Evolutionary conservation across 2,329 filamentous ascomycete genomes (phyloP), one percentile per base, ranked within the genome.

Genomic region (Diaporthe sp.): DNA sequence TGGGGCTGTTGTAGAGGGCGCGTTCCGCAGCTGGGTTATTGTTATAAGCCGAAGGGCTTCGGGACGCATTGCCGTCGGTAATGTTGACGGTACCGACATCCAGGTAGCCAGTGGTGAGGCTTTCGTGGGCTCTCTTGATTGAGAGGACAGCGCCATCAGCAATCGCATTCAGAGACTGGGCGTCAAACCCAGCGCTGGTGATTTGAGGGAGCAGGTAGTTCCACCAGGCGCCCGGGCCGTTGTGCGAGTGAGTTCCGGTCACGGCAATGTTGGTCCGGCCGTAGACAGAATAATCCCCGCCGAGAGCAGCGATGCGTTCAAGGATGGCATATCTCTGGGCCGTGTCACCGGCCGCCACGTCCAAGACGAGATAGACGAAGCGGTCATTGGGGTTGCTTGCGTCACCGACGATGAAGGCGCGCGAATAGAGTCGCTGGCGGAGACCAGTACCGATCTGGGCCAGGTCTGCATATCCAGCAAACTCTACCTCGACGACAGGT

Each of bases 131-230:
- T 72, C 94, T 88, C 81, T 93, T 88, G 78, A 98, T 95, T 1
- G 96, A 97, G 1, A 95, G 86, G 1, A 98, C 82, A 1, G 95
- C 93, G 1, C 96, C 96, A 79, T 97, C 92, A 0, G 98, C 95
- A 77, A 98, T 95, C 39, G 96, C 95, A 78, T 93, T 90, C 81
- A 98, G 98, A 80, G 94, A 97, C 83, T 97, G 94, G 80, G 92
- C 92, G 84, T 95, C 90, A 80, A 98, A 98, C 0, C 96, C 96
- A 75, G 94, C 89, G 80, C 92, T 96, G 0, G 96, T 97, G 78
- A 98, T 94, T 82, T 98, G 96, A 10, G 96, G 96, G 8, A 98
- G 88, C 13, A 98, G 89, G 82, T 98, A 98, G 84, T 98, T 98
- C 82, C 97, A 88, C 95, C 95, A 98, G 8, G 94, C 96, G 2